Evolutionary conservation across 2,329 filamentous ascomycete species (phyloP).

Genomic region (Epichloe festucae): DNA sequence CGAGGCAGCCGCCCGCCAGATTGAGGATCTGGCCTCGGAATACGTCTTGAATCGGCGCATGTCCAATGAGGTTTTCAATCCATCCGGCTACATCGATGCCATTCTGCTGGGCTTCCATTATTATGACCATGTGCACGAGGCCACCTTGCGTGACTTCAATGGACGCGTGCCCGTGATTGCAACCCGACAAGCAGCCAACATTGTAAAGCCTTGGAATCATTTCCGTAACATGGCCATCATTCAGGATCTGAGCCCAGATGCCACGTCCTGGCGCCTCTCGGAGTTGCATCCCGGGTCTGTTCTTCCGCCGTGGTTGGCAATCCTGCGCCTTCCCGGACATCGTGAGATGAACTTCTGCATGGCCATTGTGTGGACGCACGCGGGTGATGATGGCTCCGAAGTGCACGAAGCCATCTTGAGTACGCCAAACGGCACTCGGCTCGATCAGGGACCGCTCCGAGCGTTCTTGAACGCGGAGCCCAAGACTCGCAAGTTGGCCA

Average conservation of each 20-base stretch:
- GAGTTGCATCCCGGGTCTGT: constrained; percentile 3
- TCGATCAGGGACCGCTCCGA: constrained; percentile 2
- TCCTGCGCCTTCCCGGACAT: constrained; percentile 7
- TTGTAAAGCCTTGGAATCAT: constrained; percentile 7
- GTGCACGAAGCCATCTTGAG: constrained; percentile 5
- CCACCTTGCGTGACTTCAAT: constrained; percentile 5
- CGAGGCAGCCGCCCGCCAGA: constrained; percentile 5
- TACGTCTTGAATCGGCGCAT: constrained; percentile 5
- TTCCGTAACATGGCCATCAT: constrained; percentile 5
- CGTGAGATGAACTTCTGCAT: constrained; percentile 7
- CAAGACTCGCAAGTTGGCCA: constrained; percentile 5
- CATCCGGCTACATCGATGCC: constrained; percentile 6
- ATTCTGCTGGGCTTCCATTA: constrained; percentile 6
- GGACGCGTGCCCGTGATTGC: constrained; percentile 6
- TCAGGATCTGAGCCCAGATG: background rate
- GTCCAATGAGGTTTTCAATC: constrained; percentile 8
- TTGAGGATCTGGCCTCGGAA: constrained; percentile 6
- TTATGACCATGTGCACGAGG: constrained; percentile 7
- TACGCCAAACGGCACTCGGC: constrained; percentile 5
- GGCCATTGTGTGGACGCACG: constrained; percentile 7
- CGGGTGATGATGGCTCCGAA: background rate
- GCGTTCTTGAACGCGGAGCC: constrained; percentile 6
- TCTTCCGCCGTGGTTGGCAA: constrained; percentile 5
- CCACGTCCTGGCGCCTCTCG: constrained; percentile 1
- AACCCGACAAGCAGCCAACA: constrained; percentile 5